A percentile compares a stretch with the other conserved stretches of the same genome.
Conservation (phyloP, 371 early-diverging fungal species). For the Nematocida major region DNA sequence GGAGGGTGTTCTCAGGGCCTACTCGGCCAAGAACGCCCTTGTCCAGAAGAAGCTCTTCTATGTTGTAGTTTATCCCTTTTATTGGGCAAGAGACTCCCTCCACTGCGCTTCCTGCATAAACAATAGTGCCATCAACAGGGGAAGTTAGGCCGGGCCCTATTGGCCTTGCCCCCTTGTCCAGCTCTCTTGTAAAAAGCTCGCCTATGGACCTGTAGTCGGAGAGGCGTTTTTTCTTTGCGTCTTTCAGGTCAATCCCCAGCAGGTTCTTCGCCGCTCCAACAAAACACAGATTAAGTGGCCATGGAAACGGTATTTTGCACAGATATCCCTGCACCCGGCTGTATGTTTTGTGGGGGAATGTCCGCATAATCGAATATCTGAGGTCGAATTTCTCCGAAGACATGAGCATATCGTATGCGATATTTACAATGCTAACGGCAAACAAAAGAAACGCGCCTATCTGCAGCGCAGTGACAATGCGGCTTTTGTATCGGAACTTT, state of each 20-base stretch:
- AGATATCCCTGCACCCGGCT: background rate
- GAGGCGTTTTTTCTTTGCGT: background rate
- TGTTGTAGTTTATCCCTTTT: conserved; percentile 22
- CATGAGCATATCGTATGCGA: conserved; percentile 5
- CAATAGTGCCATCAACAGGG: conserved; percentile 15
- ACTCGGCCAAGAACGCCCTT: background rate
- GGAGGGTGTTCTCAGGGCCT: background rate
- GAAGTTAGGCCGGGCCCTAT: conserved; percentile 3
- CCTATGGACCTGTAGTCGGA: conserved; percentile 8
- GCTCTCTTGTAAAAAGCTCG: conserved; percentile 24
- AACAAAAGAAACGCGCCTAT: too few species aligned
- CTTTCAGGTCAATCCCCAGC: conserved; percentile 13
- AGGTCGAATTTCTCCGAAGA: background rate
- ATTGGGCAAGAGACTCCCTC: background rate
- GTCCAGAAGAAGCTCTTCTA: conserved; percentile 13
- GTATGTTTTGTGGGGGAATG: conserved; percentile 24
- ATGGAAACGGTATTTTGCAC: conserved; percentile 3
- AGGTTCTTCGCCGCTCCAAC: background rate
- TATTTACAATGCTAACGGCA: too few species aligned
- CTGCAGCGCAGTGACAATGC: too few species aligned
- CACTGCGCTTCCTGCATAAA: background rate
- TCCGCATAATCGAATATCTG: conserved; percentile 9
- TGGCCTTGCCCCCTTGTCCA: background rate
- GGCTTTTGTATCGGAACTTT: too few species aligned
- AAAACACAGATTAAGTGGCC: conserved; percentile 21